These are phyloP conservation scores for Trypanosoma theileri DNA, from an alignment of 208 protist genomes.

Conservation along the genomic window DNA sequence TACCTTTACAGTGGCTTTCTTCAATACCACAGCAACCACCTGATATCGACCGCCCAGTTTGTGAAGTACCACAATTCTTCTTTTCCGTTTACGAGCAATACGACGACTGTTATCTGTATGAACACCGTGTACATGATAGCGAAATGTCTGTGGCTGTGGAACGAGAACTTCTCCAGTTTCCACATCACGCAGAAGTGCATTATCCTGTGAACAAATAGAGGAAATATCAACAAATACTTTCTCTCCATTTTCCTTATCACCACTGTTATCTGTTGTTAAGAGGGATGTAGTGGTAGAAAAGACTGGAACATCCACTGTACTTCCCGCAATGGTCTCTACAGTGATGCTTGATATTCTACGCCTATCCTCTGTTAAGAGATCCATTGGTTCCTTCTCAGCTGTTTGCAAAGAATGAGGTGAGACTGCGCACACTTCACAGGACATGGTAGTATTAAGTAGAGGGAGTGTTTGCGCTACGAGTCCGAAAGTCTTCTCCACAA, in stretches of 20 bases:
- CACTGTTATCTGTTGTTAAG: background rate
- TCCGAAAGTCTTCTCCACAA: background rate
- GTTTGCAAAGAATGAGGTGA: background rate
- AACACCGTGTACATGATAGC: background rate
- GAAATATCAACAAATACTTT: constrained; percentile 39
- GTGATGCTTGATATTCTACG: constrained; percentile 1
- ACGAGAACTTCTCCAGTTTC: constrained; percentile 24
- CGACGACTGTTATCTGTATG: background rate
- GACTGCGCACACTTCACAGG: constrained; percentile 6
- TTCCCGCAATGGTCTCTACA: constrained; percentile 9
- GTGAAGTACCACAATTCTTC: constrained; percentile 13
- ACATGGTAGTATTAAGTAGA: constrained; percentile 2
- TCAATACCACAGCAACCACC: constrained; percentile 14
- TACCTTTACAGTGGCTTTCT: background rate
- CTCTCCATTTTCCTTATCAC: background rate
- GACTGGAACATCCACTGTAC: constrained; percentile 16
- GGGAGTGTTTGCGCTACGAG: constrained; percentile 1
- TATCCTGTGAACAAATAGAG: constrained; percentile 32
- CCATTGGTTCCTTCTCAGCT: background rate
- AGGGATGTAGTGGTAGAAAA: background rate
- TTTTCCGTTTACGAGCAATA: background rate
- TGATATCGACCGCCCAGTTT: constrained; percentile 10
- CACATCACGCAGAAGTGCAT: constrained; percentile 29
- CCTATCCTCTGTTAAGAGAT: background rate
- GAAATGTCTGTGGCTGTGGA: constrained; percentile 9